Base-by-base conservation (phyloP, 1,284 basidiomycete genomes). In the Pascua sp. region DNA sequence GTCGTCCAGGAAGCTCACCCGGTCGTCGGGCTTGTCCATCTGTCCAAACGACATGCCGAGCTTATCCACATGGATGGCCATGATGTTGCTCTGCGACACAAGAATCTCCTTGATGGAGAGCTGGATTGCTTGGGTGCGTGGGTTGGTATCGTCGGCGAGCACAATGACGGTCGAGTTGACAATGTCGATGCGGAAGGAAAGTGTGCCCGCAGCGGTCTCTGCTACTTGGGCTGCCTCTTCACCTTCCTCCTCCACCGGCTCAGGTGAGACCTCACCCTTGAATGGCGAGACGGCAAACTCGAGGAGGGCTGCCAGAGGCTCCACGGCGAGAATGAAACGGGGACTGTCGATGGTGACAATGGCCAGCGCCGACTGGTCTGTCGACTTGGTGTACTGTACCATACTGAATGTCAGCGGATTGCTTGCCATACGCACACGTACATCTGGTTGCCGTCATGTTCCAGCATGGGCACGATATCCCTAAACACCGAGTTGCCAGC, bases 331-430 rank as follows among this genome's bases (percentile, higher is more conserved):
- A 61, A 98, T 91, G 67, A 98, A 82, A 67, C 90, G 86, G 7
- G 96, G 96, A 38, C 90, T 92, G 73, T 98, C 96, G 41, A 99
- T 81, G 0, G 92, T 93, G 42, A 96, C 80, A 59, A 98, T 84
- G 4, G 87, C 89, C 42, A 92, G 79, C 8, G 89, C 81, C 39
- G 86, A 81, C 18, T 78, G 75, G 50, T 84, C 81, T 4, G 70
- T 53, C 8, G 91, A 83, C 65, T 83, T 84, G 4, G 91, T 89
- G 73, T 91, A 98, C 56, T 94, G 83, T 47, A 98, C 76, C 90
- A 97, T 97, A 70, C 74, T 76, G 49, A 9, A n/a, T 36, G 38
- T 56, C 36, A 42, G 56, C 17, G 11, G 8, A 37, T 12, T 18
- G n/a, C 15, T 4, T 11, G 2, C 2, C 0, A 10, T 4, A n/a